Conservation (phyloP, 1,139 yeast genomes). For the Yamadazyma oceani region DNA sequence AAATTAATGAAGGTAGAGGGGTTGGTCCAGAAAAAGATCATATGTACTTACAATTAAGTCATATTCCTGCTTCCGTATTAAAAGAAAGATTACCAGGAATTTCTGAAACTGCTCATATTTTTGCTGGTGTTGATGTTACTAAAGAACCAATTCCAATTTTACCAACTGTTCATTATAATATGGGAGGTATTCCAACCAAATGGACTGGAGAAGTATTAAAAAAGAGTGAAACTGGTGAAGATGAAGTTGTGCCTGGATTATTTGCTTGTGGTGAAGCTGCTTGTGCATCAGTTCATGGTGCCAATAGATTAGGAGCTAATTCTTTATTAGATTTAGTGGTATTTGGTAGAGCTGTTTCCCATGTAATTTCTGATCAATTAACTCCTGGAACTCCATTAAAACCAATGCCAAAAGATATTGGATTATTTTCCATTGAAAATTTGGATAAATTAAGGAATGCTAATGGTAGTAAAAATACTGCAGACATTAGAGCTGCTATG, state of each 20-base stretch:
- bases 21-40: slow-evolving; percentile 97
- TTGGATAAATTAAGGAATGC: slow-evolving; percentile 89
- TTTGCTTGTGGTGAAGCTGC: slow-evolving; percentile 99
- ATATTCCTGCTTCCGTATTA: slow-evolving; percentile 87
- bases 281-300: slow-evolving; percentile 99
- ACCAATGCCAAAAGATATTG: slow-evolving; percentile 76
- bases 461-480: slow-evolving; percentile 75
- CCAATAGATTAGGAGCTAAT: slow-evolving; percentile 98
- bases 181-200: slow-evolving; percentile 99
- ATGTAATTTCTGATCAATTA: slow-evolving; percentile 80
- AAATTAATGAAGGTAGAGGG: slow-evolving; percentile 98
- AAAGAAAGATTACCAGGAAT: slow-evolving; percentile 98
- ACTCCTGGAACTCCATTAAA: slow-evolving; percentile 88
- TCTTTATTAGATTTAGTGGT: slow-evolving; percentile 97
- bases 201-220: slow-evolving; percentile 95
- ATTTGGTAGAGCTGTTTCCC: slow-evolving; percentile 97
- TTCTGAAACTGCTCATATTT: slow-evolving; percentile 96
- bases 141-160: slow-evolving; percentile 98
- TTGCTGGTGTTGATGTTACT: slow-evolving; percentile 99
- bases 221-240: slow-evolving; percentile 84
- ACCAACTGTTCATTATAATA: slow-evolving; percentile 98
- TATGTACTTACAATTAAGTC: slow-evolving; percentile 91
- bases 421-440: slow-evolving; percentile 86
- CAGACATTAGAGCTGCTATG: slow-evolving; percentile 88
- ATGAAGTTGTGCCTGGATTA: slow-evolving; percentile 88